These are phyloP conservation scores for Atalantia buxifolia DNA, from an alignment of 345 rosid species.

Conservation along the genomic window DNA sequence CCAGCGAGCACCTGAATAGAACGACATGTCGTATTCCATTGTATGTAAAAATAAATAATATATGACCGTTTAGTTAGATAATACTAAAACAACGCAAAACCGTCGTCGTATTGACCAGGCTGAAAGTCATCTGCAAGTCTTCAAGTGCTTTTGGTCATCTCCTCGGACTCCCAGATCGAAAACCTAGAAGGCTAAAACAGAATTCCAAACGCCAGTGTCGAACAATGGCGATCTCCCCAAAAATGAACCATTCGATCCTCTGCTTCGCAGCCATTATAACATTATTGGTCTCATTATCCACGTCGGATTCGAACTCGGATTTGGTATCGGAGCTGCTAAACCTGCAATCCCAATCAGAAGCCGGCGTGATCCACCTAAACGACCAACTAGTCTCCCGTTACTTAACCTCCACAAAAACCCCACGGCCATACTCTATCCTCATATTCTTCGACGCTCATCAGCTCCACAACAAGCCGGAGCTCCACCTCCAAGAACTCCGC, in stretches of 20 bases:
- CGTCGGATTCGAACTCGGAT: constrained; percentile 41
- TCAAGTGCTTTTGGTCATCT: neutral
- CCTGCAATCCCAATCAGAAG: constrained; percentile 58
- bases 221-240: constrained; percentile 34
- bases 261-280: constrained; percentile 12
- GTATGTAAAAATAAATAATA: too few relatives aligned
- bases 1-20: too few relatives aligned
- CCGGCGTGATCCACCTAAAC: constrained; percentile 76
- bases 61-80: too few relatives aligned
- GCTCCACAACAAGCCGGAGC: constrained; percentile 63
- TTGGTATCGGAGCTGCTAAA: constrained; percentile 51
- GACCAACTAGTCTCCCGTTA: constrained; percentile 77
- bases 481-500: constrained; percentile 63
- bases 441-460: constrained; percentile 88
- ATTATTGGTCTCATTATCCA: constrained; percentile 1
- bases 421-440: constrained; percentile 71
- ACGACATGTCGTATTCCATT: neutral
- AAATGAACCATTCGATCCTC: constrained; percentile 24
- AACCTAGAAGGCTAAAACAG: neutral
- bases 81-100: too few relatives aligned
- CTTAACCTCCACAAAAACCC: constrained; percentile 59
- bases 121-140: neutral
- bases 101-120: neutral
- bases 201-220: neutral
- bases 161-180: neutral